A percentile compares a stretch with the other conserved stretches of the same genome.
These are phyloP conservation scores for Boletus eberwhitei DNA, from an alignment of 768 basidiomycete genomes.

Conservation along the genomic window DNA sequence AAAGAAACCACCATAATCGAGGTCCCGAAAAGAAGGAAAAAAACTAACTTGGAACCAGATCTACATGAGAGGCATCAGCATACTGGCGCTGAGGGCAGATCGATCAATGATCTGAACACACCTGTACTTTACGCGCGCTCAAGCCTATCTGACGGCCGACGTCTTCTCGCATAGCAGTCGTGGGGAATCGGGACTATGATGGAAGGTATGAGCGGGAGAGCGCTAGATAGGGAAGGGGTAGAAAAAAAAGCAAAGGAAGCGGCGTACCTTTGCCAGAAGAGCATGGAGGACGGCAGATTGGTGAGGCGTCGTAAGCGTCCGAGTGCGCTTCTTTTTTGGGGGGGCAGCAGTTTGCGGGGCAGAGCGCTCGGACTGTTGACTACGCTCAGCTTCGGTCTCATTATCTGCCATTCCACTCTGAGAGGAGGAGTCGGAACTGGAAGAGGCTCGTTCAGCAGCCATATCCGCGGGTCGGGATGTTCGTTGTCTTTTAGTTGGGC, in stretches of 20 bases:
- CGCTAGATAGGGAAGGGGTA: neutral
- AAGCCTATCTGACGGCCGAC: constrained; percentile 85
- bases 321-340: constrained; percentile 66
- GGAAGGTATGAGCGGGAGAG: neutral
- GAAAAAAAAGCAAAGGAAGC: neutral
- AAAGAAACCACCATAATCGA: neutral
- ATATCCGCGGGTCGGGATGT: constrained; percentile 13
- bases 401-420: constrained; percentile 59
- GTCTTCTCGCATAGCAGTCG: constrained; percentile 83
- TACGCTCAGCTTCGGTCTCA: constrained; percentile 48
- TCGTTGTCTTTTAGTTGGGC: constrained; percentile 21
- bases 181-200: constrained; percentile 79
- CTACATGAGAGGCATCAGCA: constrained; percentile 36
- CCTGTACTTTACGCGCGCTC: constrained; percentile 89
- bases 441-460: constrained; percentile 24
- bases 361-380: constrained; percentile 38
- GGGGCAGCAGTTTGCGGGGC: constrained; percentile 30
- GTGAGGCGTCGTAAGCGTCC: constrained; percentile 84
- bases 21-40: neutral
- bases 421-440: constrained; percentile 41
- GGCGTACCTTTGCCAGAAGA: constrained; percentile 74
- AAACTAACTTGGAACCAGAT: constrained; percentile 81
- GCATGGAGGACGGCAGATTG: constrained; percentile 86
- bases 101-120: constrained; percentile 35
- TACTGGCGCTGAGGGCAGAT: constrained; percentile 1